Evolutionary conservation across 2,329 filamentous ascomycete genomes (phyloP), one percentile per base, ranked within the genome.

Genomic region (Metarhizium album): DNA sequence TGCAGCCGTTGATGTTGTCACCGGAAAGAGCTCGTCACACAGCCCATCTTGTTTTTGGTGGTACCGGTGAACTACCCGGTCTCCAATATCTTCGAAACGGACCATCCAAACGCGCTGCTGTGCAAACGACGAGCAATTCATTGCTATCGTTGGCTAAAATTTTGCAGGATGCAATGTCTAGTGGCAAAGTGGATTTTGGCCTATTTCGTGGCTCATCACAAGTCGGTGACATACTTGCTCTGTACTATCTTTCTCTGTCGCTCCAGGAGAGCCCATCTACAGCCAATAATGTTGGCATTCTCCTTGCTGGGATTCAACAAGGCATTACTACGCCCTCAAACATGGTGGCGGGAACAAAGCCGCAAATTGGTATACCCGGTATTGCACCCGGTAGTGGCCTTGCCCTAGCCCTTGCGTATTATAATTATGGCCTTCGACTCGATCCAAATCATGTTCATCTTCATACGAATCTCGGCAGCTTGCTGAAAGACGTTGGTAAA

Each of bases 221-320:
- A 1, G 89, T 97, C 23, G 83, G 89, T 42, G 93, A 98, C 61
- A 97, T 98, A 37, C 70, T 98, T 35, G 88, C 90, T 2, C 77
- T 98, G 13, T 98, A 98, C 66, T 98, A 98, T 62, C 75, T 98
- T 2, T 98, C 93, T 0, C 72, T 98, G 3, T 95, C 93, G 0
- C 75, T 98, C 2, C 93, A 96, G 56, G 90, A 93, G 46, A 97
- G 93, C 60, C 93, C 93, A 2, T 98, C 93, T 0, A 98, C 93
- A 0, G 93, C 93, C 1, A 98, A 98, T 64, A 98, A 98, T 64
- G 90, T 98, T 13, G 93, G 93, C 3, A 98, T 98, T 50, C 75
- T 98, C 27, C 80, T 98, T n/a, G 93, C 93, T 4, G 88, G 93
- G 51, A 87, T 97, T 20, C 93, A 95, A 62, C 90, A 95, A 52